A percentile compares a stretch with the other conserved stretches of the same genome.
Conservation (phyloP, 2,329 filamentous ascomycete species). For the Polytolypa hystricis region DNA sequence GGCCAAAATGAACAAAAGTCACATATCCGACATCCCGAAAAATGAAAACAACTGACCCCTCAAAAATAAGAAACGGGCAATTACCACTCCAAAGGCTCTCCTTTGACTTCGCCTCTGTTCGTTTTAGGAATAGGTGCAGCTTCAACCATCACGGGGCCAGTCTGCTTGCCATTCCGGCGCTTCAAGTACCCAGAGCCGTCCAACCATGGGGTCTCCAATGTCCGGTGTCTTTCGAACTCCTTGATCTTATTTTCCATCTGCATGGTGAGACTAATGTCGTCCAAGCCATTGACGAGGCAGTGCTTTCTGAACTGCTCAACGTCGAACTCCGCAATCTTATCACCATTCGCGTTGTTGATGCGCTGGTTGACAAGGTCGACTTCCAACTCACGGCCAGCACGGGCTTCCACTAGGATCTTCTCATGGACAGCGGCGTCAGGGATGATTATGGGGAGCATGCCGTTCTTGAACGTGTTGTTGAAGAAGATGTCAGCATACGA, state of each 20-base stretch:
- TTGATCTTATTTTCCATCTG: conserved; percentile 83
- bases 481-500: conserved; percentile 91
- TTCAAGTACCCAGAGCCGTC: conserved; percentile 74
- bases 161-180: conserved; percentile 21
- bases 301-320: conserved; percentile 92
- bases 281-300: conserved; percentile 83
- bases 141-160: conserved; percentile 50
- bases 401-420: conserved; percentile 63
- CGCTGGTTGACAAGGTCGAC: conserved; percentile 77
- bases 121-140: conserved; percentile 70
- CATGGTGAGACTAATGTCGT: conserved; percentile 92
- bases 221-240: conserved; percentile 68
- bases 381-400: conserved; percentile 72
- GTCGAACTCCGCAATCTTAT: conserved; percentile 66
- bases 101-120: conserved; percentile 73
- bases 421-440: conserved; percentile 55
- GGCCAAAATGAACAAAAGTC: not conserved
- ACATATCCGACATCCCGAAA: too few species aligned
- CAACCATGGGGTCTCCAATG: conserved; percentile 74
- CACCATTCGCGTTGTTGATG: conserved; percentile 65
- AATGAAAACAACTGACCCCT: not conserved
- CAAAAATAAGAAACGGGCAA: conserved; percentile 3
- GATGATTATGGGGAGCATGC: conserved; percentile 83
- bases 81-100: conserved; percentile 84
- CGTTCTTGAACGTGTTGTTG: conserved; percentile 99